phyloP scores from a whole-genome alignment of 805 yeast species.

The Nakazawaea siamensis region DNA sequence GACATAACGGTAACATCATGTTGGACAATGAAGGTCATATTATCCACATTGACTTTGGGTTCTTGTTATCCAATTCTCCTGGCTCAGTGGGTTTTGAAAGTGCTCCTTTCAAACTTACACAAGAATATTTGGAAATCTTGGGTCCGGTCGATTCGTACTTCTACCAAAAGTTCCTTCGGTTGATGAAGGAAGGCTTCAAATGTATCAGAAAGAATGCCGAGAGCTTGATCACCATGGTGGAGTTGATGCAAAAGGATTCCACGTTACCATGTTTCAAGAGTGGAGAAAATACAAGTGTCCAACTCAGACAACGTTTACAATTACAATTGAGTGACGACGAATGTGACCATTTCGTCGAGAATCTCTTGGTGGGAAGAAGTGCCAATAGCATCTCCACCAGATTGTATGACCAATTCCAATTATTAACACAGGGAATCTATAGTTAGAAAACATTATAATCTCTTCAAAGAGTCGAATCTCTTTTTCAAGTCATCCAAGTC shows the following conservation, averaged over 20 bases:
- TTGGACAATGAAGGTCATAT: constrained; percentile 93
- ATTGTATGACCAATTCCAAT: constrained; percentile 89
- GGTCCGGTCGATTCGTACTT: constrained; percentile 68
- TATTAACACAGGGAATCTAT: constrained; percentile 92
- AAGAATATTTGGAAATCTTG: constrained; percentile 79
- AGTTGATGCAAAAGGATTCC: constrained; percentile 89
- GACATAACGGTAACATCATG: constrained; percentile 98
- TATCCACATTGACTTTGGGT: constrained; percentile 93
- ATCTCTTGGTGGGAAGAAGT: constrained; percentile 67
- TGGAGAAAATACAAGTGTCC: constrained; percentile 76
- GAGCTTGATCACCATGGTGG: constrained; percentile 74
- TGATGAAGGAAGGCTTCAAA: constrained; percentile 68
- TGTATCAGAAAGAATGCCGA: constrained; percentile 68
- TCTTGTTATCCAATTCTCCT: constrained; percentile 86
- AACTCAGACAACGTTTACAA: constrained; percentile 76
- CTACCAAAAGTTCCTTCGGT: constrained; percentile 49
- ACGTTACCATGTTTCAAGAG: constrained; percentile 85
- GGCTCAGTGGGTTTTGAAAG: constrained; percentile 97
- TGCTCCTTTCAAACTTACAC: constrained; percentile 90
- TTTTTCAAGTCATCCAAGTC: constrained; percentile 62
- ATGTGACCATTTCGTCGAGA: constrained; percentile 72
- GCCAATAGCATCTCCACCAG: constrained; percentile 85
- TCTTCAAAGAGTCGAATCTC: constrained; percentile 72
- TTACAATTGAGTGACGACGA: constrained; percentile 66
- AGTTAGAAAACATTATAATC: constrained; percentile 28